Conservation (phyloP, 2,329 filamentous ascomycete genomes). For the Sarocladium strictum region DNA sequence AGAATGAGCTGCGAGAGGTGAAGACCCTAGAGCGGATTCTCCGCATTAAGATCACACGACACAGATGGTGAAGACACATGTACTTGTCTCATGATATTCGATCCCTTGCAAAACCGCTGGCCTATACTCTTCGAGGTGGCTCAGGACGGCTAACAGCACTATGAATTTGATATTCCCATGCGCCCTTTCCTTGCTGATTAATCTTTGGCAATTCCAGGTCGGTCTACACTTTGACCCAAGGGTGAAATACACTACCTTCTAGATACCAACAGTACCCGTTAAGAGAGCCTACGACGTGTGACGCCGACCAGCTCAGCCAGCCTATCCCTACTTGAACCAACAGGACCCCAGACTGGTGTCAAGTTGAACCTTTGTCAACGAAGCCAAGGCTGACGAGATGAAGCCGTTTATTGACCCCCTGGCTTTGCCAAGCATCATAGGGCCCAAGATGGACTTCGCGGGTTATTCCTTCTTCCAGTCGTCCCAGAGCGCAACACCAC, state of each 20-base stretch:
- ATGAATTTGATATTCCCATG: neutral
- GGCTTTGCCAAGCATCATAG: conserved; percentile 3
- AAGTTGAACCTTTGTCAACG: no score
- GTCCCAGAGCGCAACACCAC: neutral
- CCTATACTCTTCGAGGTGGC: neutral
- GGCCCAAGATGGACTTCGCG: conserved; percentile 6
- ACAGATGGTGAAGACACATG: no score
- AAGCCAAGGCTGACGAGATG: neutral
- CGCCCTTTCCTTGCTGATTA: neutral
- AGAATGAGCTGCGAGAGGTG: no score
- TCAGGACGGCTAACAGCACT: neutral
- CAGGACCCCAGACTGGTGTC: no score
- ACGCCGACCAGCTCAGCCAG: neutral
- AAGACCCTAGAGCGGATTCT: no score
- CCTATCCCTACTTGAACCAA: neutral
- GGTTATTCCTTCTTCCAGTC: conserved; percentile 9
- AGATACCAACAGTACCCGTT: no score
- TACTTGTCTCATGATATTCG: no score
- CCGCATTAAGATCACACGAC: no score
- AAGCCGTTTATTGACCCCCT: neutral
- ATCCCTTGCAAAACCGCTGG: neutral
- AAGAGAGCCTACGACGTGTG: no score
- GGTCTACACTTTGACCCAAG: neutral
- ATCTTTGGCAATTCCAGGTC: neutral
- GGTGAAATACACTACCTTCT: neutral